Percentiles rank a stretch among this genome's conserved stretches.
Evolutionary conservation across 768 basidiomycete species (phyloP).

Genomic region (Basidioascus undulatus): DNA sequence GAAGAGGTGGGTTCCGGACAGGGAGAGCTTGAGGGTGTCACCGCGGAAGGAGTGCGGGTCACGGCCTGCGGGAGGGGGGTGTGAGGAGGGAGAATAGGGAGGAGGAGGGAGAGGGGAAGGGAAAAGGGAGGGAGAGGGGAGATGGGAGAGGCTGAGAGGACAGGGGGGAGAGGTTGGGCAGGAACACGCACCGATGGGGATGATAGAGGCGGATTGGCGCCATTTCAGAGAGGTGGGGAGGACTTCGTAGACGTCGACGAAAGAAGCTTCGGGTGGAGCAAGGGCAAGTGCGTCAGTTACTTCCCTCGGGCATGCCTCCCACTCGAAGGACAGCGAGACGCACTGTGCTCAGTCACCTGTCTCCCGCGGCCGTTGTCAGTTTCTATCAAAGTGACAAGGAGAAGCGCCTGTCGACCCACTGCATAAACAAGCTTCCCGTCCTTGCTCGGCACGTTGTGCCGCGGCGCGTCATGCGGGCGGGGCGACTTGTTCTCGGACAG

Average conservation of each 20-base stretch:
- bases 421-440: constrained; percentile 12
- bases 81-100: background rate
- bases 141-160: background rate
- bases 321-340: background rate
- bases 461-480: constrained; percentile 11
- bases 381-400: too few relatives aligned
- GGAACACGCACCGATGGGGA: constrained; percentile 9
- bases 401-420: constrained; percentile 6
- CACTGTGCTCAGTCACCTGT: constrained; percentile 14
- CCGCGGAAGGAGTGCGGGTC: constrained; percentile 11
- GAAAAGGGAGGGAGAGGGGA: background rate
- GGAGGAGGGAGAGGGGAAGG: too few relatives aligned
- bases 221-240: constrained; percentile 3
- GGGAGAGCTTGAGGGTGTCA: constrained; percentile 14
- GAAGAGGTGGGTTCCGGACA: constrained; percentile 8
- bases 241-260: constrained; percentile 13
- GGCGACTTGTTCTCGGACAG: constrained; percentile 7
- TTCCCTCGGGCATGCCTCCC: too few relatives aligned
- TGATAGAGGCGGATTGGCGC: constrained; percentile 10
- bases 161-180: too few relatives aligned
- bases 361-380: background rate
- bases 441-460: constrained; percentile 11
- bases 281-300: too few relatives aligned
- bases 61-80: background rate
- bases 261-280: constrained; percentile 8